Evolutionary conservation across 73 alveolate species (phyloP).

Genomic region (Paramecium octaurelia): DNA sequence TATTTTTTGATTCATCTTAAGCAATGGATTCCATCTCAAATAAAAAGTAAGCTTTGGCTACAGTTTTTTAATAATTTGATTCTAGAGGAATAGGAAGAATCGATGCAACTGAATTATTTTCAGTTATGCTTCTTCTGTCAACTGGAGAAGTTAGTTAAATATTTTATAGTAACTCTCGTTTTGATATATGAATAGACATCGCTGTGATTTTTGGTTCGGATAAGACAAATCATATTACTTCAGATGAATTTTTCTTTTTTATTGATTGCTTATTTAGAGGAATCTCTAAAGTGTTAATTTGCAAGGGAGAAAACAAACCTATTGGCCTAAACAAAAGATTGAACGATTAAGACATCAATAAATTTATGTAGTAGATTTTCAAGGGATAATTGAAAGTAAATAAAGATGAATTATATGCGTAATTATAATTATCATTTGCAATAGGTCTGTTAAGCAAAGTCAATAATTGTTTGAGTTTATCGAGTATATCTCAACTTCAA

Average conservation of each 20-base stretch:
- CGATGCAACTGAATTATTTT: slow-evolving; percentile 46
- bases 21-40: slow-evolving; percentile 40
- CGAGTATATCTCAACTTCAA: background rate
- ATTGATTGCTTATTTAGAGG: slow-evolving; percentile 45
- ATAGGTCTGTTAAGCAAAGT: background rate
- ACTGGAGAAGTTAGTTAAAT: slow-evolving; percentile 45
- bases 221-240: slow-evolving; percentile 17
- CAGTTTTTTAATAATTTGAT: slow-evolving; percentile 10
- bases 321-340: background rate
- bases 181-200: background rate
- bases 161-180: background rate
- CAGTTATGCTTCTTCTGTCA: background rate
- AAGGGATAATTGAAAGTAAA: background rate
- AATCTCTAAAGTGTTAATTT: slow-evolving; percentile 29
- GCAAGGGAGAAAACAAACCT: slow-evolving; percentile 35
- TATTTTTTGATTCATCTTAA: slow-evolving; percentile 23
- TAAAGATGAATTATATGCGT: slow-evolving; percentile 29
- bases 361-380: background rate
- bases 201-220: slow-evolving; percentile 45
- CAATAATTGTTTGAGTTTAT: background rate
- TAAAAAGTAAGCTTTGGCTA: slow-evolving; percentile 4
- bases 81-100: slow-evolving; percentile 52
- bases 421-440: background rate
- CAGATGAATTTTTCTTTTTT: slow-evolving; percentile 37
- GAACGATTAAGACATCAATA: slow-evolving; percentile 17